Evolutionary conservation across 257 asterid genomes (phyloP).

Genomic region (Agastache rugosa): DNA sequence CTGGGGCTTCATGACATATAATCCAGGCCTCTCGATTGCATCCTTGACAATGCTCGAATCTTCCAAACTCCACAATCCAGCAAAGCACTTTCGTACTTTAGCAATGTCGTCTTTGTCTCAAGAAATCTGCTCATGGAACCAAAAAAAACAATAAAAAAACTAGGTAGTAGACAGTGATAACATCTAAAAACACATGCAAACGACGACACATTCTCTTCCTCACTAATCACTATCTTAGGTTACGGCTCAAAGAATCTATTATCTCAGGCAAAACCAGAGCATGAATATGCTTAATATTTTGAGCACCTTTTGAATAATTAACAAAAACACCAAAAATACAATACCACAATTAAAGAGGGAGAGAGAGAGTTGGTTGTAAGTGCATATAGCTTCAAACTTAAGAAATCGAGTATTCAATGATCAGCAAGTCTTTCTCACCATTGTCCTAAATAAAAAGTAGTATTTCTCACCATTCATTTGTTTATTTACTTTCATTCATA

Average conservation of each 20-base stretch:
- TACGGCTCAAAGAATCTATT: not conserved
- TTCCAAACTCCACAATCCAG: slow-evolving; percentile 94
- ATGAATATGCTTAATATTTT: not conserved
- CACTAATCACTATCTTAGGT: not conserved
- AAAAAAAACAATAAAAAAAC: slow-evolving; percentile 10
- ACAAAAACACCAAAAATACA: not conserved
- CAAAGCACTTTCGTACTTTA: slow-evolving; percentile 88
- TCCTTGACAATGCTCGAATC: slow-evolving; percentile 64
- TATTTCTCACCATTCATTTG: not conserved
- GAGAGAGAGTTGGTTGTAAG: not conserved
- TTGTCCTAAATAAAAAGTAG: too few species aligned
- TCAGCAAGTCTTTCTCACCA: not conserved
- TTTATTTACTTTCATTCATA: not conserved
- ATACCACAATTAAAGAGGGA: not conserved
- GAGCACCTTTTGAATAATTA: not conserved
- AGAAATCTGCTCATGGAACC: slow-evolving; percentile 67
- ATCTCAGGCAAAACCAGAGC: slow-evolving; percentile 12
- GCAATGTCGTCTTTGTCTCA: slow-evolving; percentile 82
- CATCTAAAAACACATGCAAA: not conserved
- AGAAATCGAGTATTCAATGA: slow-evolving; percentile 4
- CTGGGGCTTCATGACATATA: slow-evolving; percentile 96
- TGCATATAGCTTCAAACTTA: slow-evolving; percentile 5
- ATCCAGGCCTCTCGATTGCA: slow-evolving; percentile 81
- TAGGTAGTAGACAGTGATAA: slow-evolving; percentile 3
- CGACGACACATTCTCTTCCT: not conserved